Base-by-base conservation (phyloP, 192 early-diverging fungal genomes). In the Coemansia aciculifera region DNA sequence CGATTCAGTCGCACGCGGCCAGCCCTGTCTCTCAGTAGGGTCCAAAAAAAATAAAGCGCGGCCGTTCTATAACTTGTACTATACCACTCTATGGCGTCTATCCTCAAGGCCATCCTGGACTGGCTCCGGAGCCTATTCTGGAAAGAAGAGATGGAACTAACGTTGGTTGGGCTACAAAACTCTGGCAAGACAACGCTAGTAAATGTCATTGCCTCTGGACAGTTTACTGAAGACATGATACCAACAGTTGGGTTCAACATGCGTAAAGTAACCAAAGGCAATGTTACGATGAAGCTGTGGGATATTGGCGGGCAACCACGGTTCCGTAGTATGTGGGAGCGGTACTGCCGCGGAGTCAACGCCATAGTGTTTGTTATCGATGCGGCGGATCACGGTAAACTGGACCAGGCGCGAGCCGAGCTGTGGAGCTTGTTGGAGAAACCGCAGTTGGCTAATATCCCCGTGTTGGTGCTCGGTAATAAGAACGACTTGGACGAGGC, bases 221-320 rank as follows among this genome's bases (percentile, higher is more conserved):
- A 91, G 72, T 94, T 88, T 64, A 89, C 86, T 2, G 93, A 94
- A 78, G 93, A 94, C 71, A 88, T 88, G 88, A 98, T 98, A 52
- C 98, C 98, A 3, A 99, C 98, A 6, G 95, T 99, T 23, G 98
- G 98, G 11, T 99, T 98, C 78, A 98, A 98, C 75, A 99, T 99
- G 98, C 87, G 96, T 69, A 98, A 91, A 72, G 91, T 94, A 39
- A 90, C 91, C 10, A 92, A 93, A 85, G 91, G 93, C 67, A 94
- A 93, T 54, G 95, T 99, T 34, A 93, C 92, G 15, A 98, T 99
- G 94, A 98, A 98, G 77, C 82, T 99, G 64, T 99, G 98, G 98
- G 98, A 99, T 82, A 89, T 99, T 77, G 98, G 98, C 43, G 98
- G 98, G 10, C 98, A 99, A 75, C 92, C 96, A 51, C 84, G 97